phyloP scores from a whole-genome alignment of 108 stramenopile genomes.

The Cyclotella kingstonii region DNA sequence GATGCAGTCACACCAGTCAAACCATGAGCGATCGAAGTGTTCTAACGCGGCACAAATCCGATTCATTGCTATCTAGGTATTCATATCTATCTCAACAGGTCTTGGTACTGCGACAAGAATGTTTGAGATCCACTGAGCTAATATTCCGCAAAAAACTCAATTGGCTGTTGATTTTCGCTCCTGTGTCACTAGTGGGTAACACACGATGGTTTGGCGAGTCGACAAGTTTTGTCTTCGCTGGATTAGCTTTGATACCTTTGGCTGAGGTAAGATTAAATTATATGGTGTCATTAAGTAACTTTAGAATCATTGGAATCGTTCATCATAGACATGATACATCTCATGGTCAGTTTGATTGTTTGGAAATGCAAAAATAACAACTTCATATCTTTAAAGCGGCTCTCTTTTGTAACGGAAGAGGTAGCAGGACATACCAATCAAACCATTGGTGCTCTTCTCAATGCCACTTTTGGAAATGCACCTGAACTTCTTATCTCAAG shows the following conservation, averaged over 20 bases:
- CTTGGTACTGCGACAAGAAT: constrained; percentile 15
- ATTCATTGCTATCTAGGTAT: neutral
- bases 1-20: too few species aligned
- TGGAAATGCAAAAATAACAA: neutral
- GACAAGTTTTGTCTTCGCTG: constrained; percentile 72
- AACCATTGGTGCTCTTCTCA: constrained; percentile 90
- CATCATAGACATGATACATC: neutral
- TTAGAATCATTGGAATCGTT: neutral
- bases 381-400: constrained; percentile 30
- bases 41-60: too few species aligned
- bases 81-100: neutral
- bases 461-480: constrained; percentile 95
- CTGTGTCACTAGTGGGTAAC: constrained; percentile 85
- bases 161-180: constrained; percentile 85
- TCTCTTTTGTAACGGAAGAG: constrained; percentile 92
- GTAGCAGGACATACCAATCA: constrained; percentile 90
- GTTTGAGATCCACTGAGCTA: constrained; percentile 38
- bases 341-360: neutral
- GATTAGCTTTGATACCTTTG: constrained; percentile 79
- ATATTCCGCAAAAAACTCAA: constrained; percentile 53
- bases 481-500: constrained; percentile 87
- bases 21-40: neutral
- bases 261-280: constrained; percentile 63
- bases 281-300: neutral
- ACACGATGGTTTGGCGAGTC: constrained; percentile 79